Evolutionary conservation across 352 stramenopile species (phyloP).

Genomic region (Phytophthora cajani): DNA sequence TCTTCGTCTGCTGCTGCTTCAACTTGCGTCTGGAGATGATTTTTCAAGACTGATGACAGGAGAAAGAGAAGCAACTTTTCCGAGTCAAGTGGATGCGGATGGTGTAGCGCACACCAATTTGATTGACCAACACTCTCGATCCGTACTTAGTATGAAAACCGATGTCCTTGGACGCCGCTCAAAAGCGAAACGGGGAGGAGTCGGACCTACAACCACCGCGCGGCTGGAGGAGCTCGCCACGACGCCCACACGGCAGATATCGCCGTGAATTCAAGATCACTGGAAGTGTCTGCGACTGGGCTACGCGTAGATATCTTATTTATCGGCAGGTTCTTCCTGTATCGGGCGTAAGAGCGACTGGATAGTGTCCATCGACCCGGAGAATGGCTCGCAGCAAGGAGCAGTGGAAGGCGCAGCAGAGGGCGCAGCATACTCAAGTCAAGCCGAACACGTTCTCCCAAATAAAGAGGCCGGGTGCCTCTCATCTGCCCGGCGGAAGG

Average conservation of each 20-base stretch:
- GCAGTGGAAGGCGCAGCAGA: conserved; percentile 48
- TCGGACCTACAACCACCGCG: neutral
- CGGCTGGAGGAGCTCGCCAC: neutral
- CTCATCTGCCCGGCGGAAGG: neutral
- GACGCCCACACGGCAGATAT: conserved; percentile 8
- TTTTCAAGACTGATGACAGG: conserved; percentile 23
- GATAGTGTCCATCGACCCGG: neutral
- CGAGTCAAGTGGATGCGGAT: conserved; percentile 14
- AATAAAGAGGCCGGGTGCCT: conserved; percentile 9
- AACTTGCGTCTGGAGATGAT: conserved; percentile 26
- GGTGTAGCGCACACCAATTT: conserved; percentile 22
- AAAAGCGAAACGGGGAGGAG: conserved; percentile 15
- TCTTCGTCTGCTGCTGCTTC: conserved; percentile 19
- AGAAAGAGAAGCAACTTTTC: neutral
- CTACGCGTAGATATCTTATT: conserved; percentile 23
- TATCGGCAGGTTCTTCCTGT: neutral
- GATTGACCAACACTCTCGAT: conserved; percentile 17
- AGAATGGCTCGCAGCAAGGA: conserved; percentile 46
- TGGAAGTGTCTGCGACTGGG: neutral
- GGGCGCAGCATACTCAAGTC: conserved; percentile 21
- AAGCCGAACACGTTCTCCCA: conserved; percentile 22
- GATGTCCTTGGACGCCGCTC: conserved; percentile 11
- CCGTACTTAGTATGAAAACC: conserved; percentile 24
- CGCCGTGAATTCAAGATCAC: neutral
- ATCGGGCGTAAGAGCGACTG: conserved; percentile 6